These are phyloP conservation scores for Ustilago vetiveriae DNA, from an alignment of 1,284 basidiomycete genomes.

Conservation along the genomic window DNA sequence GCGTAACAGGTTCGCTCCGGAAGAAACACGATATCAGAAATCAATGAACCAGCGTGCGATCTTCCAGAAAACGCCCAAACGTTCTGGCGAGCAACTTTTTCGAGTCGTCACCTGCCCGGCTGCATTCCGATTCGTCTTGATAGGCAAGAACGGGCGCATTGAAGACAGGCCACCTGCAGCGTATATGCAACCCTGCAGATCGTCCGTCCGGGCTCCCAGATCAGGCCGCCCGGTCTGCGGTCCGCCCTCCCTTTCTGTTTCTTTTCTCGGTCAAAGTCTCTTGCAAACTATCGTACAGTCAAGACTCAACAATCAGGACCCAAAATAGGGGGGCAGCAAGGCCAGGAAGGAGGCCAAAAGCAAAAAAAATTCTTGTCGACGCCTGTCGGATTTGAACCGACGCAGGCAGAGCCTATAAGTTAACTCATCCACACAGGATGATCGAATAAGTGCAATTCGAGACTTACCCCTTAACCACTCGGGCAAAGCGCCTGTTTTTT, in stretches of 20 bases:
- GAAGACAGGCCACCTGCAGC: constrained; percentile 6
- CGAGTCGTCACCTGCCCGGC: too few species aligned
- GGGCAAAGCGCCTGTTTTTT: constrained; percentile 30
- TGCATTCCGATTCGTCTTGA: neutral
- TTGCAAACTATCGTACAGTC: too few species aligned
- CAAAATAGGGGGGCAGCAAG: too few species aligned
- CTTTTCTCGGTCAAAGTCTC: too few species aligned
- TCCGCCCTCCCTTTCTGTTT: neutral
- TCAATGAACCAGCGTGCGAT: too few species aligned
- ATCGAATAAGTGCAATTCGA: constrained; percentile 30
- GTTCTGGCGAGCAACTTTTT: constrained; percentile 18
- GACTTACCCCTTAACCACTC: constrained; percentile 51
- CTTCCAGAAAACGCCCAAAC: constrained; percentile 11
- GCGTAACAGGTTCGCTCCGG: too few species aligned
- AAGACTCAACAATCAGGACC: neutral
- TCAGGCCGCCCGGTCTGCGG: too few species aligned
- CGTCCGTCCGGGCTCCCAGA: too few species aligned
- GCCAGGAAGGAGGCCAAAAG: too few species aligned
- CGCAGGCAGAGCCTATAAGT: constrained; percentile 46
- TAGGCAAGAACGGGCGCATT: neutral
- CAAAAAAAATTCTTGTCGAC: constrained; percentile 15
- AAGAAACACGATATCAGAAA: too few species aligned
- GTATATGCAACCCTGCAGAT: constrained; percentile 25
- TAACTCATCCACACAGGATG: constrained; percentile 16
- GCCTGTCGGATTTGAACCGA: constrained; percentile 48